phyloP scores from a whole-genome alignment of 768 basidiomycete genomes.

The Psilocybe cubensis region DNA sequence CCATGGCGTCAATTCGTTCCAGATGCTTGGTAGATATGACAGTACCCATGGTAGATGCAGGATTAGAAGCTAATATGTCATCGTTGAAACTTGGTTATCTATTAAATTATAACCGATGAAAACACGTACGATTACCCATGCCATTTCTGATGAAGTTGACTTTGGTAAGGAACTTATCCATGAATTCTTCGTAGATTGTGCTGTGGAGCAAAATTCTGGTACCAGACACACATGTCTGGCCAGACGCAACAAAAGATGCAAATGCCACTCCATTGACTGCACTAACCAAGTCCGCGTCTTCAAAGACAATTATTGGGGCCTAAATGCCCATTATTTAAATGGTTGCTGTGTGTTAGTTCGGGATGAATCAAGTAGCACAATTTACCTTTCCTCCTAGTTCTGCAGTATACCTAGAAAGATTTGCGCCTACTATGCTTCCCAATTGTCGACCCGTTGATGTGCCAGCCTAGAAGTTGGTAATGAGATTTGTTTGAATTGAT shows the following conservation, averaged over 20 bases:
- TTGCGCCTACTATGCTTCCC: constrained; percentile 73
- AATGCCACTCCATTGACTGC: constrained; percentile 86
- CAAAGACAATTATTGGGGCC: constrained; percentile 82
- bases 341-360: not conserved
- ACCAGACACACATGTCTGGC: constrained; percentile 93
- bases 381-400: constrained; percentile 84
- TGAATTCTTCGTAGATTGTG: constrained; percentile 68
- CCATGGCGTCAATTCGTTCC: constrained; percentile 62
- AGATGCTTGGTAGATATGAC: constrained; percentile 74
- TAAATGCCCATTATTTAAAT: constrained; percentile 26
- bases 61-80: constrained; percentile 61
- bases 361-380: too few species aligned
- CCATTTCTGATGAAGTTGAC: constrained; percentile 60
- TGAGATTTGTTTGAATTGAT: not conserved
- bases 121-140: constrained; percentile 76
- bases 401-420: constrained; percentile 77
- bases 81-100: not conserved
- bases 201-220: constrained; percentile 80
- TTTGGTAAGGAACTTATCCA: constrained; percentile 64
- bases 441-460: constrained; percentile 77
- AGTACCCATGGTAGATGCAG: constrained; percentile 76
- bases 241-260: constrained; percentile 84
- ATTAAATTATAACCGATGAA: not conserved
- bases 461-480: constrained; percentile 56
- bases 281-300: constrained; percentile 73